Base-by-base conservation (phyloP, 768 basidiomycete genomes). In the Chalciporus piperatus region DNA sequence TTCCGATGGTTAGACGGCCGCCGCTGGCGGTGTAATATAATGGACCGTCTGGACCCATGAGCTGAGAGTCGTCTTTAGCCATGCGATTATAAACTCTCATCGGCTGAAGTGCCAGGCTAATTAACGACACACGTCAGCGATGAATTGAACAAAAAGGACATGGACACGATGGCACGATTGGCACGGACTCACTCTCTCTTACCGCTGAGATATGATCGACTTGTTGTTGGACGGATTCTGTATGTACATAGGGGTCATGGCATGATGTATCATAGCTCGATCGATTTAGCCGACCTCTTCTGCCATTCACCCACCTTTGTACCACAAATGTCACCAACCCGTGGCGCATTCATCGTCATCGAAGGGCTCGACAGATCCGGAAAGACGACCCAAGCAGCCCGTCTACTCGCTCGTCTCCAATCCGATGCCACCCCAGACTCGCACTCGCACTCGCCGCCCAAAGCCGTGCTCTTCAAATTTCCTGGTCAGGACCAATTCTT, bases 321-420 rank as follows among this genome's bases (percentile, higher is more conserved):
- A n/a, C n/a, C n/a, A n/a, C 27, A 27, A 27, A 5, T 9, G 6
- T 27, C 45, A 3, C 28, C 55, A 25, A 45, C 35, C 22, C 78
- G 87, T 14, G 91, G 90, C 0, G 79, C 87, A 7, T 94, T 98
- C 71, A 87, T 98, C 64, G 94, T 93, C 33, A 77, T 98, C 45
- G 95, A 98, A 70, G 97, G 96, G 13, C 82, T 98, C n/a, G 96
- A 98, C 67, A 78, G 89, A 54, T 93, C 91, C 0, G 97, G 97
- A 14, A 98, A 98, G 68, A 89, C 87, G 28, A 99, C 94, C 0
- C 96, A 98, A 64, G 84, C 85, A 0, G 71, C 78, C 0, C 70
- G 74, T 16, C 81, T 97, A 27, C 74, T 80, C 37, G 65, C 76
- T 0, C 76, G 76, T 41, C 73, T 95, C 41, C 70, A 80, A 62